phyloP scores from a whole-genome alignment of 1,284 basidiomycete species.

The Cutaneotrichosporon daszewskae region DNA sequence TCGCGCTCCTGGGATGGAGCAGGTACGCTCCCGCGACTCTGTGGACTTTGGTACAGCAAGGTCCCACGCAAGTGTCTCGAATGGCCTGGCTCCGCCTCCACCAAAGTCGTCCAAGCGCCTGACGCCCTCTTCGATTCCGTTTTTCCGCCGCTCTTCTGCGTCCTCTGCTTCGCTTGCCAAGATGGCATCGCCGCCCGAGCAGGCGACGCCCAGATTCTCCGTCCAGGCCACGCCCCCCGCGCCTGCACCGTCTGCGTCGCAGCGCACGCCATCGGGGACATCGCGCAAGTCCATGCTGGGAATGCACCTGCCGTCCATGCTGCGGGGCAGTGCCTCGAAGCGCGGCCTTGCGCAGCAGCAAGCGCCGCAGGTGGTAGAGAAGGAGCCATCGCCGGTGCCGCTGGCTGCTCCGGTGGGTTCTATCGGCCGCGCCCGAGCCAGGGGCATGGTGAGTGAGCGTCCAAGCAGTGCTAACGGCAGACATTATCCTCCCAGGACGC shows the following conservation, averaged over 20 bases:
- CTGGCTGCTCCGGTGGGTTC: slow-evolving; percentile 66
- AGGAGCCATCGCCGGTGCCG: slow-evolving; percentile 35
- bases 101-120: slow-evolving; percentile 53
- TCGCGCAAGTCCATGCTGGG: slow-evolving; percentile 46
- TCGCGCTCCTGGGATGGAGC: slow-evolving; percentile 6
- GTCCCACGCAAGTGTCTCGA: neutral
- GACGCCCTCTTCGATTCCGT: slow-evolving; percentile 90
- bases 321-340: slow-evolving; percentile 74
- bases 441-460: slow-evolving; percentile 10
- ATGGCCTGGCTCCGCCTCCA: slow-evolving; percentile 9
- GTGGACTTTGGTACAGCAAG: slow-evolving; percentile 3
- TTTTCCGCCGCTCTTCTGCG: slow-evolving; percentile 87
- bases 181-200: slow-evolving; percentile 13
- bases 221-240: slow-evolving; percentile 10
- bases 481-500: slow-evolving; percentile 64
- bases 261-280: slow-evolving; percentile 20
- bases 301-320: slow-evolving; percentile 68
- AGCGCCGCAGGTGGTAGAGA: slow-evolving; percentile 10
- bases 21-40: slow-evolving; percentile 13
- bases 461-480: slow-evolving; percentile 47
- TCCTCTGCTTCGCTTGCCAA: slow-evolving; percentile 54
- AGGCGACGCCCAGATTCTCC: slow-evolving; percentile 8
- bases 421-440: neutral
- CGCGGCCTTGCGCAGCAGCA: slow-evolving; percentile 10
- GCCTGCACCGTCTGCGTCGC: slow-evolving; percentile 5